These are phyloP conservation scores for Gynostemma pentaphyllum DNA, from an alignment of 306 rosid genomes.

Conservation along the genomic window DNA sequence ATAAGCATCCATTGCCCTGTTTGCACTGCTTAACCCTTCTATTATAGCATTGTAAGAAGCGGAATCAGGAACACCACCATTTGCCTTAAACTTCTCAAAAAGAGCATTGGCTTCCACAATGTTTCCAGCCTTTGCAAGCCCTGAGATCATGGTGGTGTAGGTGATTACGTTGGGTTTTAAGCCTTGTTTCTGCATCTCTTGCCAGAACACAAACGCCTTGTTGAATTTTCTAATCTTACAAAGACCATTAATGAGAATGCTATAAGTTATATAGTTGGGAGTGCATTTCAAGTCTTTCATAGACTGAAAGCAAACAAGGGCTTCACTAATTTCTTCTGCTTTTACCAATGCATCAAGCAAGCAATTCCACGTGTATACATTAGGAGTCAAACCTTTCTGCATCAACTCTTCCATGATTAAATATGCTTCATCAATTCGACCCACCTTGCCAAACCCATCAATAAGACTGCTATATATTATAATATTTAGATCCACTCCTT, in stretches of 20 bases:
- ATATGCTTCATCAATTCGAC: conserved; percentile 90
- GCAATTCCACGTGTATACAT: conserved; percentile 84
- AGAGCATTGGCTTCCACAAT: conserved; percentile 57
- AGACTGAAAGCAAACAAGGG: conserved; percentile 78
- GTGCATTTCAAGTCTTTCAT: conserved; percentile 66
- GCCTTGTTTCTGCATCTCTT: conserved; percentile 91
- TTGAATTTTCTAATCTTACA: conserved; percentile 79
- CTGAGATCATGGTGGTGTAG: conserved; percentile 81
- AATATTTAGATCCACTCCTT: conserved; percentile 57
- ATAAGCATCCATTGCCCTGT: conserved; percentile 76
- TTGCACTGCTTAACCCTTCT: conserved; percentile 63
- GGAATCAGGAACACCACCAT: conserved; percentile 74
- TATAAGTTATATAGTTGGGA: conserved; percentile 66
- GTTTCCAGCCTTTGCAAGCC: conserved; percentile 83
- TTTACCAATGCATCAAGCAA: conserved; percentile 78
- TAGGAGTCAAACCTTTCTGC: conserved; percentile 77
- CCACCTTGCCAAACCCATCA: conserved; percentile 95
- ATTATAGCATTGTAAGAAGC: conserved; percentile 81
- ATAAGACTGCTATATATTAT: conserved; percentile 74
- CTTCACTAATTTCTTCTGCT: conserved; percentile 87
- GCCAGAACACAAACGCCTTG: conserved; percentile 95
- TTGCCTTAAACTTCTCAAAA: conserved; percentile 60
- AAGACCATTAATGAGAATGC: conserved; percentile 89
- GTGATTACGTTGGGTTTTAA: conserved; percentile 64
- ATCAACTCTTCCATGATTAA: conserved; percentile 83